A percentile compares a stretch with the other conserved stretches of the same genome.
phyloP scores from a whole-genome alignment of 2,329 filamentous ascomycete genomes.

The Epichloe hybrida region DNA sequence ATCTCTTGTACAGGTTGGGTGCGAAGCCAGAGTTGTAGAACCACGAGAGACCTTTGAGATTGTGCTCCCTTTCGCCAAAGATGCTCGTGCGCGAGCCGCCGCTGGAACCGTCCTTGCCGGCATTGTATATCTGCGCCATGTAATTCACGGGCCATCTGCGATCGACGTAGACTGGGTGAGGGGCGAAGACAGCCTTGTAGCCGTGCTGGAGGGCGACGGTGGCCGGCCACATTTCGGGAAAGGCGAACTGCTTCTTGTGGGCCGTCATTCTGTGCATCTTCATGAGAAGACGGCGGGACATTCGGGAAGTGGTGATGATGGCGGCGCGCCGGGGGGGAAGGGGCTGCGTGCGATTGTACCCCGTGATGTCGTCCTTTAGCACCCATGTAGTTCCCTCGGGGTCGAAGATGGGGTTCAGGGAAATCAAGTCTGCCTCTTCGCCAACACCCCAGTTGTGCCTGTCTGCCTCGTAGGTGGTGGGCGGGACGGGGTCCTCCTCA shows the following conservation, averaged over 20 bases:
- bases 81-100: conserved; percentile 62
- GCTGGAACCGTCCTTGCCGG: conserved; percentile 57
- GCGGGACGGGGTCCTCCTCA: conserved; percentile 61
- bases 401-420: conserved; percentile 84
- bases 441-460: conserved; percentile 76
- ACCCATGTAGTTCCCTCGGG: conserved; percentile 78
- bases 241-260: conserved; percentile 75
- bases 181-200: conserved; percentile 81
- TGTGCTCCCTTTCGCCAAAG: conserved; percentile 78
- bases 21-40: conserved; percentile 83
- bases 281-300: conserved; percentile 65
- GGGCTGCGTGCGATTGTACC: conserved; percentile 55
- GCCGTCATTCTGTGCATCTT: conserved; percentile 88
- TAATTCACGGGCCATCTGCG: conserved; percentile 73
- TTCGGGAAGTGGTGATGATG: conserved; percentile 77
- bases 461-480: conserved; percentile 60
- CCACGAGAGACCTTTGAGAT: conserved; percentile 77
- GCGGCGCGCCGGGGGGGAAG: conserved; percentile 58
- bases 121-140: conserved; percentile 69
- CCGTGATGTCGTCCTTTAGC: conserved; percentile 69
- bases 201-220: conserved; percentile 83
- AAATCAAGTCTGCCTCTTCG: conserved; percentile 85
- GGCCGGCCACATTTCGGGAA: conserved; percentile 92
- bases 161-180: conserved; percentile 80
- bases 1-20: conserved; percentile 67